A percentile compares a stretch with the other conserved stretches of the same genome.
Evolutionary conservation across 306 rosid genomes (phyloP).

Genomic region (Quercus cerris): DNA sequence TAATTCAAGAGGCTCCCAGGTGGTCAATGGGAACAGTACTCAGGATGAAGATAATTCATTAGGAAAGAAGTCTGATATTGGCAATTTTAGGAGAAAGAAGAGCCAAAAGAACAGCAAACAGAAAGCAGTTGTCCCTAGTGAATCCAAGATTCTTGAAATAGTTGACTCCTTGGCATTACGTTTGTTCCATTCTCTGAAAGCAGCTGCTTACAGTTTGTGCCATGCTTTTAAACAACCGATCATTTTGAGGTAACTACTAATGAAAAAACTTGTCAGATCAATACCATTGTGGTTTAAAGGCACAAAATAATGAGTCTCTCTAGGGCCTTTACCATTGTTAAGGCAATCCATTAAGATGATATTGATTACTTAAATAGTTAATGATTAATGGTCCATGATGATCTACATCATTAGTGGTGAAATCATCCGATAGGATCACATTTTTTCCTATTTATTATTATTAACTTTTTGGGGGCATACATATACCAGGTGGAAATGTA

Average conservation of each 20-base stretch:
- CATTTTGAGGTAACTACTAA: constrained; percentile 63
- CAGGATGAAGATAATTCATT: constrained; percentile 33
- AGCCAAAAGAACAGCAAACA: constrained; percentile 29
- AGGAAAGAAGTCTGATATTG: constrained; percentile 29
- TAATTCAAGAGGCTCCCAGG: constrained; percentile 18
- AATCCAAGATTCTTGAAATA: constrained; percentile 29
- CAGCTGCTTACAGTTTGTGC: constrained; percentile 58
- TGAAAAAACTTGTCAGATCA: not conserved
- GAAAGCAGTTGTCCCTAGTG: constrained; percentile 24
- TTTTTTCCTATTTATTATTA: not conserved
- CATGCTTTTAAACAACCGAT: constrained; percentile 64
- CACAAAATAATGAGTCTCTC: constrained; percentile 4
- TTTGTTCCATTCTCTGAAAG: constrained; percentile 60
- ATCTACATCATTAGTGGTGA: not conserved
- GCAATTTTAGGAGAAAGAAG: constrained; percentile 59
- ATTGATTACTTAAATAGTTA: not conserved
- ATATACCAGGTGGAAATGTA: not conserved
- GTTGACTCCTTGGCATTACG: constrained; percentile 37
- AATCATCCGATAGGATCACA: not conserved
- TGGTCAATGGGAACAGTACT: constrained; percentile 22
- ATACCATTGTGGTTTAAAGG: not conserved
- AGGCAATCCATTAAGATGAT: not conserved
- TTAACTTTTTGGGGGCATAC: not conserved
- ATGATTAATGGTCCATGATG: not conserved
- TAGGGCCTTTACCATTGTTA: not conserved